phyloP scores from a whole-genome alignment of 2,329 filamentous ascomycete genomes.

The Claviceps sp. region DNA sequence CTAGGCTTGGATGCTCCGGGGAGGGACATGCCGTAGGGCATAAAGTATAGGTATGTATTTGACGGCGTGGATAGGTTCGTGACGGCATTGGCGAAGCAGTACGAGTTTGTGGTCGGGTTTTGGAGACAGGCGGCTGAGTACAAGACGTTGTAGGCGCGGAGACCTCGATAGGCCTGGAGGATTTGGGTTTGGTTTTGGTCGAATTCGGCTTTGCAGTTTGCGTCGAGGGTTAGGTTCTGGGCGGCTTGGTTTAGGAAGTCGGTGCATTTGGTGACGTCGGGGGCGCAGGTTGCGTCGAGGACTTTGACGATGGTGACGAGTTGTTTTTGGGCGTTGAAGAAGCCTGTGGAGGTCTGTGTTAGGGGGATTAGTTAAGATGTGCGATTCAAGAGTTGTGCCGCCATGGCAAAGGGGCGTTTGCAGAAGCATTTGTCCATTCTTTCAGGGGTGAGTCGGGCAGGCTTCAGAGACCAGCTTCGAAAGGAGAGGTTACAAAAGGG shows the following conservation, averaged over 20 bases:
- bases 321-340: constrained; percentile 68
- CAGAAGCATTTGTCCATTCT: too few species aligned
- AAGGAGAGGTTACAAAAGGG: too few species aligned
- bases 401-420: too few species aligned
- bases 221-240: constrained; percentile 43
- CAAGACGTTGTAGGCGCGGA: constrained; percentile 63
- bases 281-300: constrained; percentile 65
- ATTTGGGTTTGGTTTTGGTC: constrained; percentile 54
- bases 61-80: constrained; percentile 58
- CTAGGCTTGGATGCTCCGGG: constrained; percentile 54
- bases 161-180: constrained; percentile 58
- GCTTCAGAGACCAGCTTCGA: too few species aligned
- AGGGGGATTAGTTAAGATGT: neutral
- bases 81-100: constrained; percentile 74
- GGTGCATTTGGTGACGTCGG: constrained; percentile 52
- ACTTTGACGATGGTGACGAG: constrained; percentile 59
- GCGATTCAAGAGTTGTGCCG: neutral
- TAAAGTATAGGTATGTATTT: constrained; percentile 72
- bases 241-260: constrained; percentile 52
- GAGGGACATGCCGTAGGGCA: constrained; percentile 64
- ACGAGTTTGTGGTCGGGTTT: constrained; percentile 50
- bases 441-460: too few species aligned
- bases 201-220: constrained; percentile 63
- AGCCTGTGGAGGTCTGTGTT: constrained; percentile 60
- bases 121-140: constrained; percentile 73